Evolutionary conservation across 306 rosid species (phyloP).

Genomic region (Glycyrrhiza uralensis): DNA sequence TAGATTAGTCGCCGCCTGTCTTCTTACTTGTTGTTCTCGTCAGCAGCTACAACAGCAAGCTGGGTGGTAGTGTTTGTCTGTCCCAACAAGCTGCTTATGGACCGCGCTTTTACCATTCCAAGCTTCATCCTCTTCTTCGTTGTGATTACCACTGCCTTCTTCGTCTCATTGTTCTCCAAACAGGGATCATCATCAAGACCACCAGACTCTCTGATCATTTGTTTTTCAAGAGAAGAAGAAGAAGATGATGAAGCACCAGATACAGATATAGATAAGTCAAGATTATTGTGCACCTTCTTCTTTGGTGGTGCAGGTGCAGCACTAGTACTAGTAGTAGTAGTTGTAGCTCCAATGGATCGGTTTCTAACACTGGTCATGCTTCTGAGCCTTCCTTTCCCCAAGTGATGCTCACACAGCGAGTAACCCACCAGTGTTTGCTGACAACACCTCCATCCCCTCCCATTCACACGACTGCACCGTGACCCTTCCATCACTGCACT

Average conservation of each 20-base stretch:
- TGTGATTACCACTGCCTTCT: conserved; percentile 2
- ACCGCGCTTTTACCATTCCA: conserved; percentile 82
- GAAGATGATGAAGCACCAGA: neutral
- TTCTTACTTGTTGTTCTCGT: conserved; percentile 34
- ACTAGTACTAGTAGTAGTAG: neutral
- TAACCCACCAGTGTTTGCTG: conserved; percentile 96
- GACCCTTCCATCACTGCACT: conserved; percentile 85
- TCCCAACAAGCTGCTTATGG: conserved; percentile 87
- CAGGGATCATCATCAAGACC: neutral
- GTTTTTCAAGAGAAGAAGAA: conserved; percentile 21
- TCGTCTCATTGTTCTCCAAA: neutral
- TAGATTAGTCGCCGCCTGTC: too few species aligned
- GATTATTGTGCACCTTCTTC: conserved; percentile 19
- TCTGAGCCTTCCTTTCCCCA: conserved; percentile 87
- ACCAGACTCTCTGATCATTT: neutral
- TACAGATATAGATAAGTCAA: neutral
- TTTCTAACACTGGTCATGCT: conserved; percentile 79
- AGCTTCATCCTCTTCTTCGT: conserved; percentile 53
- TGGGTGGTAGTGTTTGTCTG: conserved; percentile 38
- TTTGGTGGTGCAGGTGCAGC: neutral
- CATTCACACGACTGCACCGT: conserved; percentile 98
- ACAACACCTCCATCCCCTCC: conserved; percentile 94
- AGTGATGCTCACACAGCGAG: conserved; percentile 95
- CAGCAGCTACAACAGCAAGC: neutral
- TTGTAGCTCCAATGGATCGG: conserved; percentile 28